These are phyloP conservation scores for Trichoderma sp. DNA, from an alignment of 2,329 filamentous ascomycete species.

Conservation along the genomic window DNA sequence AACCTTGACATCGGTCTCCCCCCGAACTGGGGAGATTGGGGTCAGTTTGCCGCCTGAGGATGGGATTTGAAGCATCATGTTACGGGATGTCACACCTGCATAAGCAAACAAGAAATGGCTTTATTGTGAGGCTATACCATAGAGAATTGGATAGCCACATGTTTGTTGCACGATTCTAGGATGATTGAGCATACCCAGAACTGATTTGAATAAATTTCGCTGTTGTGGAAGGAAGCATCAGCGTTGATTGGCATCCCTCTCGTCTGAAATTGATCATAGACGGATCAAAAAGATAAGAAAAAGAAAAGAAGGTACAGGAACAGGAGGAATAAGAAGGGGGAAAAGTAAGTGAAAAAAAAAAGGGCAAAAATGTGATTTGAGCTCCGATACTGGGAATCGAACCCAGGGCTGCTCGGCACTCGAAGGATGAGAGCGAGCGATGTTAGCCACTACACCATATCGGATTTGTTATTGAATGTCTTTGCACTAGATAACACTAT, in stretches of 20 bases:
- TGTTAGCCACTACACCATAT: conserved; percentile 45
- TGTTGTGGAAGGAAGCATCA: too few species aligned
- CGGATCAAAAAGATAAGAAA: too few species aligned
- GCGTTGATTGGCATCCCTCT: too few species aligned
- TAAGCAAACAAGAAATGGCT: too few species aligned
- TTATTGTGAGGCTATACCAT: too few species aligned
- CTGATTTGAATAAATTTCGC: too few species aligned
- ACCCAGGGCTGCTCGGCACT: conserved; percentile 31
- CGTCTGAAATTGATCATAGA: too few species aligned
- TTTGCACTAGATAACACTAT: background rate
- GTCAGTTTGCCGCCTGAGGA: conserved; percentile 41
- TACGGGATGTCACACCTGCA: too few species aligned
- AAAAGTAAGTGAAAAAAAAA: background rate
- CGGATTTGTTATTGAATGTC: conserved; percentile 31
- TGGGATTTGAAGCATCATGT: too few species aligned
- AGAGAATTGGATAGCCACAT: too few species aligned
- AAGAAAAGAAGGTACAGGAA: background rate
- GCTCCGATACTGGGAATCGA: conserved; percentile 31
- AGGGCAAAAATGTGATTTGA: background rate
- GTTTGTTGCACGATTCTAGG: too few species aligned
- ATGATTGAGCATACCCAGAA: too few species aligned
- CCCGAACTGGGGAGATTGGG: conserved; percentile 55
- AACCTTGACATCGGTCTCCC: conserved; percentile 58
- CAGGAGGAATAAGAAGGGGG: background rate
- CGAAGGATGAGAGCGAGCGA: conserved; percentile 36